A percentile compares a stretch with the other conserved stretches of the same genome.
phyloP scores from a whole-genome alignment of 1,139 yeast genomes.

The Kluyveromyces sp. region DNA sequence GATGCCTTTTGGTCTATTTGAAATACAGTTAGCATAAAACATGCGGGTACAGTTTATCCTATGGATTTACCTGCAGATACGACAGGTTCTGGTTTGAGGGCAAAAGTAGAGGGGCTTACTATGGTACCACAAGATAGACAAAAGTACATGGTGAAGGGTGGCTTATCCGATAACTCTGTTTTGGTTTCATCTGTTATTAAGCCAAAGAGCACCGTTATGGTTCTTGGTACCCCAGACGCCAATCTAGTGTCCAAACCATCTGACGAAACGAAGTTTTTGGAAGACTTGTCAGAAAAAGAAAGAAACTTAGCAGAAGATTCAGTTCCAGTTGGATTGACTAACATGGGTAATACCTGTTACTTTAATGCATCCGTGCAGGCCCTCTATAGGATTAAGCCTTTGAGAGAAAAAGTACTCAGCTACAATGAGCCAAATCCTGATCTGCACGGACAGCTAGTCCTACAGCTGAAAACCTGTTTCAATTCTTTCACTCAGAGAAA shows the following conservation, averaged over 20 bases:
- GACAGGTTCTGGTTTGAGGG: constrained; percentile 64
- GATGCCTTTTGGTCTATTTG: background rate
- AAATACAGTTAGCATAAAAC: constrained; percentile 46
- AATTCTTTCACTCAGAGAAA: constrained; percentile 39
- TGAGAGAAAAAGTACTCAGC: constrained; percentile 26
- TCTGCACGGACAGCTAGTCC: constrained; percentile 33
- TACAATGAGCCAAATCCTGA: constrained; percentile 23
- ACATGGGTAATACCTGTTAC: constrained; percentile 93
- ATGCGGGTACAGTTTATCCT: constrained; percentile 78
- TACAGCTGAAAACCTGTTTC: constrained; percentile 35
- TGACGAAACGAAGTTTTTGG: constrained; percentile 53
- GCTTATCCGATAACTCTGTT: constrained; percentile 59
- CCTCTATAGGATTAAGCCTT: constrained; percentile 47
- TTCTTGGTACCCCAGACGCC: constrained; percentile 82
- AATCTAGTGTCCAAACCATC: constrained; percentile 56
- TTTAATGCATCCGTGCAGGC: constrained; percentile 86
- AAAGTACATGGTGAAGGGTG: constrained; percentile 84
- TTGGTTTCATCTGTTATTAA: constrained; percentile 38
- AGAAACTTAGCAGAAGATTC: constrained; percentile 36
- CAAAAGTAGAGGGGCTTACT: constrained; percentile 64
- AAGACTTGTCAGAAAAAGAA: constrained; percentile 48
- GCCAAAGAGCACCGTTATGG: constrained; percentile 68
- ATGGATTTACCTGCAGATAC: constrained; percentile 51
- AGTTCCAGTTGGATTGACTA: constrained; percentile 76
- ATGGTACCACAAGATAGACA: constrained; percentile 83